phyloP scores from a whole-genome alignment of 1,284 basidiomycete genomes.

The Rhodotorula sp. region DNA sequence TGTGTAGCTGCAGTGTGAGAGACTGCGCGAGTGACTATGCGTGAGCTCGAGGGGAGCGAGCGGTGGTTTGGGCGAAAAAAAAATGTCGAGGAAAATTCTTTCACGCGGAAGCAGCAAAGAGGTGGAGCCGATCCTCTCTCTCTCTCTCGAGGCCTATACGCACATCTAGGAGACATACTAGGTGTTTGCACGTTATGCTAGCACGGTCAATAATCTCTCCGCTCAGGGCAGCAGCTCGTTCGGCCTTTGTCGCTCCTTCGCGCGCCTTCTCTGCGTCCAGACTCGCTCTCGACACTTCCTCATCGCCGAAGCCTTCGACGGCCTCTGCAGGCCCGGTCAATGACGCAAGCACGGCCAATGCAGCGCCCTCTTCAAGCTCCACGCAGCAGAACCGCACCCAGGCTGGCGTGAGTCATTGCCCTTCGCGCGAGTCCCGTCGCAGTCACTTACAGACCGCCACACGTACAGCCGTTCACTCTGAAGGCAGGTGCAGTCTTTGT shows the following conservation, averaged over 20 bases:
- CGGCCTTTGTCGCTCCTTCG: neutral
- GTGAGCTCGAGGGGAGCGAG: neutral
- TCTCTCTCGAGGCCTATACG: no score
- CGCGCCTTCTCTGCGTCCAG: neutral
- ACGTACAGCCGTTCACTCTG: constrained; percentile 69
- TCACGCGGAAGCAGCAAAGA: neutral
- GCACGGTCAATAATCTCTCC: no score
- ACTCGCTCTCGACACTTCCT: neutral
- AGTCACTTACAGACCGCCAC: neutral
- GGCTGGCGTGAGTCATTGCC: constrained; percentile 12
- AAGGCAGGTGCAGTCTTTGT: constrained; percentile 78
- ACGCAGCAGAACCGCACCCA: constrained; percentile 17
- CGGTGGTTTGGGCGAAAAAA: neutral
- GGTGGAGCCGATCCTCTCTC: no score
- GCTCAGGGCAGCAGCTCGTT: no score
- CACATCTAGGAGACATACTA: no score
- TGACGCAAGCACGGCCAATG: neutral
- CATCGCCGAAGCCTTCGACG: neutral
- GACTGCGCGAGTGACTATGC: no score
- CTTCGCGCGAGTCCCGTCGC: neutral
- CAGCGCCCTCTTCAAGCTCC: constrained; percentile 1
- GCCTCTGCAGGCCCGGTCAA: neutral
- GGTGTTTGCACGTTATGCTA: no score
- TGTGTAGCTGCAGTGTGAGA: no score
- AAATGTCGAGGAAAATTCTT: neutral